These are phyloP conservation scores for Glaciozyma martinii DNA, from an alignment of 768 basidiomycete species.

Conservation along the genomic window DNA sequence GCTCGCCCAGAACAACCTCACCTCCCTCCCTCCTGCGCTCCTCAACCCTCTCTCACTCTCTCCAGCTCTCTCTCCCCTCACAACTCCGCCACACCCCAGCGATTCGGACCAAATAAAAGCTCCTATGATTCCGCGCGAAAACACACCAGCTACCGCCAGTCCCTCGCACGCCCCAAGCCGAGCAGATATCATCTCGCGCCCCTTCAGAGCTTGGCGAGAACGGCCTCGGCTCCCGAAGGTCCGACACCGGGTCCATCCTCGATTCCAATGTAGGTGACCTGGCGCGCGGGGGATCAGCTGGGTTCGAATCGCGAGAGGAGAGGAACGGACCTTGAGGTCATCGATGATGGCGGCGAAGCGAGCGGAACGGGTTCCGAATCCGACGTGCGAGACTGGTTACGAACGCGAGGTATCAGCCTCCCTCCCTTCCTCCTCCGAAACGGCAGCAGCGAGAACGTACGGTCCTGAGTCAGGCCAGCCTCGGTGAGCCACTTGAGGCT, in stretches of 20 bases:
- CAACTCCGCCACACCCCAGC: too few species aligned
- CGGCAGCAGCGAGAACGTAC: neutral
- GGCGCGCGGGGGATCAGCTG: neutral
- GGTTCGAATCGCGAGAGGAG: constrained; percentile 1
- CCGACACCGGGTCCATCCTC: constrained; percentile 48
- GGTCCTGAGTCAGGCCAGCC: constrained; percentile 34
- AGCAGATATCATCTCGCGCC: too few species aligned
- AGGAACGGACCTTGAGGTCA: constrained; percentile 32
- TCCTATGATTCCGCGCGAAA: too few species aligned
- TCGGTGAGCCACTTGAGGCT: constrained; percentile 46
- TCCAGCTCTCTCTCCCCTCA: too few species aligned
- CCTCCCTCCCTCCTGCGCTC: too few species aligned
- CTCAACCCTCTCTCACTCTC: too few species aligned
- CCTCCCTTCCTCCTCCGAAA: too few species aligned
- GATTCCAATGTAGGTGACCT: constrained; percentile 40
- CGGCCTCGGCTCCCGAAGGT: constrained; percentile 53
- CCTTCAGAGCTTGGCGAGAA: constrained; percentile 40
- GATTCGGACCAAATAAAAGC: too few species aligned
- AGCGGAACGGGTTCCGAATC: constrained; percentile 53
- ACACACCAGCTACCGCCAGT: too few species aligned
- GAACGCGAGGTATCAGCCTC: too few species aligned
- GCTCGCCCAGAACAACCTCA: too few species aligned
- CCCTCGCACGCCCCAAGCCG: too few species aligned
- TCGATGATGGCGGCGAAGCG: constrained; percentile 39
- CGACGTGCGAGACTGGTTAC: constrained; percentile 43